Percentiles rank a stretch among this genome's conserved stretches.
phyloP scores from a whole-genome alignment of 768 basidiomycete genomes.

The Leccinum truebloodii region DNA sequence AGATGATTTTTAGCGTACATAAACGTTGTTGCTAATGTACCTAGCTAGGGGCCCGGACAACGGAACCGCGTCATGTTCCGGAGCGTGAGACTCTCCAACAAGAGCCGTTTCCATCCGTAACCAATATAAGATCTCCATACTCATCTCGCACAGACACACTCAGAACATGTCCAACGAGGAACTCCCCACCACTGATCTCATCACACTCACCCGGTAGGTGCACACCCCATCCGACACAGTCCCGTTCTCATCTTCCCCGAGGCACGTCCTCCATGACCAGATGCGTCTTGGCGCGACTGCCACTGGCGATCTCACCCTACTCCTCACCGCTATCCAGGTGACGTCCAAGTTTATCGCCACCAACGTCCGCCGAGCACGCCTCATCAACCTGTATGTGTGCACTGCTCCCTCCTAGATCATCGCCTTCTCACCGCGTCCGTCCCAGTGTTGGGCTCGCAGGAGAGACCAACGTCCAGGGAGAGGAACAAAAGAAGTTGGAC shows the following conservation, averaged over 20 bases:
- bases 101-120: slow-evolving; percentile 23
- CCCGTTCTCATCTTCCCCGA: slow-evolving; percentile 30
- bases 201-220: slow-evolving; percentile 87
- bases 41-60: not conserved
- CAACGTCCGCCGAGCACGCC: slow-evolving; percentile 93
- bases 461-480: slow-evolving; percentile 95
- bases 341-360: slow-evolving; percentile 98
- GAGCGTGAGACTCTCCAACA: slow-evolving; percentile 25
- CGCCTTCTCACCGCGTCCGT: slow-evolving; percentile 7
- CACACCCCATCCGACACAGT: not conserved
- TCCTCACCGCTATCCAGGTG: slow-evolving; percentile 94
- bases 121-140: slow-evolving; percentile 8
- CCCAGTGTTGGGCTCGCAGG: slow-evolving; percentile 97
- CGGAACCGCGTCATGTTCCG: slow-evolving; percentile 20
- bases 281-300: slow-evolving; percentile 78
- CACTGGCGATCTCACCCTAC: slow-evolving; percentile 91
- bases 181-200: slow-evolving; percentile 79
- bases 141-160: not conserved
- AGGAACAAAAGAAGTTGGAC: slow-evolving; percentile 99
- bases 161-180: slow-evolving; percentile 49
- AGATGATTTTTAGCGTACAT: slow-evolving; percentile 38
- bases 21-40: slow-evolving; percentile 18
- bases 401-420: not conserved
- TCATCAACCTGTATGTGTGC: slow-evolving; percentile 89
- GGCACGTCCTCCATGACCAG: slow-evolving; percentile 89